A percentile compares a stretch with the other conserved stretches of the same genome.
Evolutionary conservation across 768 basidiomycete genomes (phyloP).

Genomic region (Heimioporus sp.): DNA sequence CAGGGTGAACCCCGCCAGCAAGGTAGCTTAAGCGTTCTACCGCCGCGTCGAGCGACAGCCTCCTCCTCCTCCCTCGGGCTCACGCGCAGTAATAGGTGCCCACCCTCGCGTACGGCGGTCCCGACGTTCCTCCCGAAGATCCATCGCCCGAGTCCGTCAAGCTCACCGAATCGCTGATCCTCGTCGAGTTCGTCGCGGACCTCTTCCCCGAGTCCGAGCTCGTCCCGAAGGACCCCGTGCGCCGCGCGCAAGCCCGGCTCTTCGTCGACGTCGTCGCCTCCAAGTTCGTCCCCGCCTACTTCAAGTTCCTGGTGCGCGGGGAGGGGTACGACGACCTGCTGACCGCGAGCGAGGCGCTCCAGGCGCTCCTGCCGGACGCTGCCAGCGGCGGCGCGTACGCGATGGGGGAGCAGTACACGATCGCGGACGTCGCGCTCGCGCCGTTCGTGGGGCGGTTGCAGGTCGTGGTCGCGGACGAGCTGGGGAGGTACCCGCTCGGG

Average conservation of each 20-base stretch:
- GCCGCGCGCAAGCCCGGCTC: conserved; percentile 58
- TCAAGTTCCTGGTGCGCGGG: conserved; percentile 37
- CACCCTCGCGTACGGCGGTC: conserved; percentile 59
- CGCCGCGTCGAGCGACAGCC: not conserved
- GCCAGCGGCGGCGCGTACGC: conserved; percentile 46
- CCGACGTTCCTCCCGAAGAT: conserved; percentile 48
- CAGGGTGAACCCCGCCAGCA: conserved; percentile 64
- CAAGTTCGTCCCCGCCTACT: conserved; percentile 42
- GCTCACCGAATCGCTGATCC: conserved; percentile 61
- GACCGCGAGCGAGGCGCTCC: conserved; percentile 46
- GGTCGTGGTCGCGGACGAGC: conserved; percentile 43
- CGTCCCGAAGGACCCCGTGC: conserved; percentile 54
- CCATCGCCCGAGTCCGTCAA: conserved; percentile 62
- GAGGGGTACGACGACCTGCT: conserved; percentile 42
- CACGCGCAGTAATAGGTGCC: conserved; percentile 8
- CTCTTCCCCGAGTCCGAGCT: conserved; percentile 47
- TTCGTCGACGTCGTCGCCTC: conserved; percentile 56
- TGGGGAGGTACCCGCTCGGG: conserved; percentile 50
- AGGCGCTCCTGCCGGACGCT: conserved; percentile 44
- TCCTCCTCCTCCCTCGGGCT: not conserved
- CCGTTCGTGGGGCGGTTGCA: conserved; percentile 59
- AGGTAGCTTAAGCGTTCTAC: conserved; percentile 38
- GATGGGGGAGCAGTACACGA: conserved; percentile 34
- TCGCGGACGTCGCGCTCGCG: conserved; percentile 59
- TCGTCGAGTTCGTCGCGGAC: conserved; percentile 67